Evolutionary conservation across 2,329 filamentous ascomycete genomes (phyloP), one percentile per base, ranked within the genome.

Genomic region (Emydomyces testavorans): DNA sequence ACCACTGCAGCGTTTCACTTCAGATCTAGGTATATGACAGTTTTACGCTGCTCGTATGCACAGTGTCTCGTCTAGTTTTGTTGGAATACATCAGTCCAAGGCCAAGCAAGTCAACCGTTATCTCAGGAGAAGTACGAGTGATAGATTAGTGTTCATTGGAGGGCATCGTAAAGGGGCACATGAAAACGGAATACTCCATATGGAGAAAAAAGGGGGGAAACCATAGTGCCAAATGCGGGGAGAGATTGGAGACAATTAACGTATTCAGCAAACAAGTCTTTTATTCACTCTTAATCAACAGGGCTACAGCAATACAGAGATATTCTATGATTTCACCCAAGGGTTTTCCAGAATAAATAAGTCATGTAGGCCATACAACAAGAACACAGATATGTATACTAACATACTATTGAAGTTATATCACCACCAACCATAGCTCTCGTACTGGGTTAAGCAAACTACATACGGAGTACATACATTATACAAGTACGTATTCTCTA

Each of bases 241-340:
- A 29, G n/a, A 28, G n/a, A 16, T 26, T 4, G 8, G 15, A 2
- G 13, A 18, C n/a, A n/a, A n/a, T n/a, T n/a, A n/a, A n/a, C n/a
- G n/a, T n/a, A n/a, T n/a, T n/a, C n/a, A 6, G 38, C 24, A 31
- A 15, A 20, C 11, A 20, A 28, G 6, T 26, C 31, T 13, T 45
- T 36, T 36, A 36, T 36, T 32, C 16, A 15, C 16, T n/a, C 28
- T 46, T 37, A 28, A 46, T 29, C 31, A 32, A 38, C 38, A 46
- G 43, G 11, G 24, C 21, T 46, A 46, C 24, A 28, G 31, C 32
- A 46, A 46, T 46, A 15, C 43, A 46, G 43, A 31, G 16, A 38
- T 46, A 46, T 46, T n/a, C 20, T 11, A 16, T 10, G 11, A 15
- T 44, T 44, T 23, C 13, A 11, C n/a, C n/a, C n/a, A n/a, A n/a